A percentile compares a stretch with the other conserved stretches of the same genome.
phyloP scores from a whole-genome alignment of 208 protist genomes.

The Wallacemonas sp. region DNA sequence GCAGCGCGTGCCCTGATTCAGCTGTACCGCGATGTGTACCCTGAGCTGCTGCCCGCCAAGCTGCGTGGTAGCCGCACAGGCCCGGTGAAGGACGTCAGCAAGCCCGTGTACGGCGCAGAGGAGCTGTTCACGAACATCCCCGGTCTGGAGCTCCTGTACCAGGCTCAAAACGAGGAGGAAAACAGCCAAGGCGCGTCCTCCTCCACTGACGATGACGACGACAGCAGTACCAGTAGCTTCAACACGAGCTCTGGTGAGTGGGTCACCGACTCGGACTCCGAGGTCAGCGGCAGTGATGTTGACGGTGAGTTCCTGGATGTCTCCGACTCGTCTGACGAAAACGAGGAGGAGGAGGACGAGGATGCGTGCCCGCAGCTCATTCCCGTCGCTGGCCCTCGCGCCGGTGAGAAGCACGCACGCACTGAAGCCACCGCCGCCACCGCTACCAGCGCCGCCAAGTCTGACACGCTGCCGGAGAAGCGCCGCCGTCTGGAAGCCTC shows the following conservation, averaged over 20 bases:
- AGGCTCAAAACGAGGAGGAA: conserved; percentile 26
- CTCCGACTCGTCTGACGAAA: conserved; percentile 36
- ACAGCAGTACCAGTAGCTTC: conserved; percentile 29
- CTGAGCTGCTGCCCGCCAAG: conserved; percentile 94
- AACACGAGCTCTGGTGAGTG: conserved; percentile 58
- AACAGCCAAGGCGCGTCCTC: background rate
- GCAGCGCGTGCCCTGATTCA: conserved; percentile 94
- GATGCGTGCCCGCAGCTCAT: conserved; percentile 72
- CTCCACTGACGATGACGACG: conserved; percentile 19
- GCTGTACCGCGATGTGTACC: conserved; percentile 94
- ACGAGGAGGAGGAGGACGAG: conserved; percentile 35
- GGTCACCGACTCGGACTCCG: conserved; percentile 73
- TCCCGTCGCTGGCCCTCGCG: conserved; percentile 14
- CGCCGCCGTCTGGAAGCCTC: conserved; percentile 1
- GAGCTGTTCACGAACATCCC: conserved; percentile 85
- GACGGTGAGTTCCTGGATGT: conserved; percentile 79
- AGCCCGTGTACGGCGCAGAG: conserved; percentile 70
- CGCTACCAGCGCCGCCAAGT: too few species aligned
- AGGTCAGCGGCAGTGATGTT: conserved; percentile 61
- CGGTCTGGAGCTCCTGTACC: conserved; percentile 84
- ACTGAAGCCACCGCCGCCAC: background rate
- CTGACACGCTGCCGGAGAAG: background rate
- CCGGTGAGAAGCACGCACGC: conserved; percentile 13
- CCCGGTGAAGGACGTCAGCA: conserved; percentile 21
- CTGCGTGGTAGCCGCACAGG: conserved; percentile 78